A percentile compares a stretch with the other conserved stretches of the same genome.
Conservation (phyloP, 2,329 filamentous ascomycete genomes). For the Polytolypa hystricis region DNA sequence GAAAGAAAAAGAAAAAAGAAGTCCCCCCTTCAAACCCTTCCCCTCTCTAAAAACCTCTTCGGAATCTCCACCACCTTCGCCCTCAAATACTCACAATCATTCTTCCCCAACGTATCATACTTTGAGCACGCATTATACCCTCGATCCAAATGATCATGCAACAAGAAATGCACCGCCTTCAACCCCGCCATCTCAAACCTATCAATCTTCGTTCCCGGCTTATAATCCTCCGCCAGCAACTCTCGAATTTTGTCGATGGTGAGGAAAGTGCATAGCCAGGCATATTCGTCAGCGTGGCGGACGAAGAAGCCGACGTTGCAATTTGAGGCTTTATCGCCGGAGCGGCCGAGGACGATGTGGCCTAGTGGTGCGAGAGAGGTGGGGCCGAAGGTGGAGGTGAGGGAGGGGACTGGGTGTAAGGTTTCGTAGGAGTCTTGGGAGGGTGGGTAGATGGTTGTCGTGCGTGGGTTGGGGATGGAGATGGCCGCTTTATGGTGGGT, state of each 20-base stretch:
- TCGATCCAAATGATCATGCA: slow-evolving; percentile 12
- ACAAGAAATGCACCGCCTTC: slow-evolving; percentile 10
- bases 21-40: slow-evolving; percentile 7
- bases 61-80: slow-evolving; percentile 11
- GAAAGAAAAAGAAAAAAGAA: too few species aligned
- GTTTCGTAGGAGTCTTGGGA: slow-evolving; percentile 13
- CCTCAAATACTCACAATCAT: slow-evolving; percentile 11
- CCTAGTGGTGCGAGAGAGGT: slow-evolving; percentile 21
- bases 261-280: slow-evolving; percentile 26
- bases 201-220: slow-evolving; percentile 7
- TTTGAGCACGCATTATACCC: slow-evolving; percentile 5
- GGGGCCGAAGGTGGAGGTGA: slow-evolving; percentile 16
- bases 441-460: slow-evolving; percentile 14
- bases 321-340: slow-evolving; percentile 36
- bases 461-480: slow-evolving; percentile 13
- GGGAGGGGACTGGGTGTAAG: slow-evolving; percentile 7
- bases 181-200: slow-evolving; percentile 7
- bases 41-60: slow-evolving; percentile 8
- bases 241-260: slow-evolving; percentile 7
- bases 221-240: slow-evolving; percentile 10
- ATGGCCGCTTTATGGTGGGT: slow-evolving; percentile 6
- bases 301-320: slow-evolving; percentile 39
- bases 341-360: slow-evolving; percentile 26
- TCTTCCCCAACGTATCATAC: slow-evolving; percentile 11
- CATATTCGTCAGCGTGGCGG: slow-evolving; percentile 31